Percentiles rank a stretch among this genome's conserved stretches.
phyloP scores from a whole-genome alignment of 73 alveolate species.

The Halteria grandinella region DNA sequence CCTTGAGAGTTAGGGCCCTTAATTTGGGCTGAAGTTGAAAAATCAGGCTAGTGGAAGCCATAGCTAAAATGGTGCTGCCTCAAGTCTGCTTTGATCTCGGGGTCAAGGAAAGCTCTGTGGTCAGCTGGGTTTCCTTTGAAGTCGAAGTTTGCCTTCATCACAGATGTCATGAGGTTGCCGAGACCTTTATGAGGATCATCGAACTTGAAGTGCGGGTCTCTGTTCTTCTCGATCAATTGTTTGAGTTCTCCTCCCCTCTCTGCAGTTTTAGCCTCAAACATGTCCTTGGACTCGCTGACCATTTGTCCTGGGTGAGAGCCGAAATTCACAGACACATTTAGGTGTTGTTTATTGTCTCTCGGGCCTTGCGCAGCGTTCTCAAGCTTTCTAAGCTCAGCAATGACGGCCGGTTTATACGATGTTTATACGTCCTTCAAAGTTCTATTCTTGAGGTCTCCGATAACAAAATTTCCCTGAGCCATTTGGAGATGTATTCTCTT shows the following conservation, averaged over 20 bases:
- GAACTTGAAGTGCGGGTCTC: slow-evolving; percentile 19
- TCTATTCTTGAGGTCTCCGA: slow-evolving; percentile 17
- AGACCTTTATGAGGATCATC: slow-evolving; percentile 35
- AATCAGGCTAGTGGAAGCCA: slow-evolving; percentile 28
- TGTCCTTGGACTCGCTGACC: slow-evolving; percentile 18
- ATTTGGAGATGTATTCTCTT: neutral
- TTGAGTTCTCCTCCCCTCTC: neutral
- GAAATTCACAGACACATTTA: neutral
- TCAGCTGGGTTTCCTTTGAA: slow-evolving; percentile 27
- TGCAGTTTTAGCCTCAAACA: neutral
- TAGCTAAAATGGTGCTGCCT: slow-evolving; percentile 26
- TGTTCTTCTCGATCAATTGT: slow-evolving; percentile 14
- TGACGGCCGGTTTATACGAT: neutral
- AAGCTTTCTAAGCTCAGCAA: neutral
- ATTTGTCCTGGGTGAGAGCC: neutral
- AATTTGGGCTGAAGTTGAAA: slow-evolving; percentile 17
- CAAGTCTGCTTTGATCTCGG: slow-evolving; percentile 3
- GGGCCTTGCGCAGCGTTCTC: neutral
- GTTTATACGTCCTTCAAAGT: neutral
- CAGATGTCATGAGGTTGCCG: slow-evolving; percentile 34
- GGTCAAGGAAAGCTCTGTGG: neutral
- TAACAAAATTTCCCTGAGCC: slow-evolving; percentile 11
- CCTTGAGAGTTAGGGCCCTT: no score
- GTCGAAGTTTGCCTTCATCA: neutral
- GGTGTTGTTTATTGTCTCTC: slow-evolving; percentile 7